Conservation (phyloP, 2,329 filamentous ascomycete species). For the Arthrobotrys megalospora region DNA sequence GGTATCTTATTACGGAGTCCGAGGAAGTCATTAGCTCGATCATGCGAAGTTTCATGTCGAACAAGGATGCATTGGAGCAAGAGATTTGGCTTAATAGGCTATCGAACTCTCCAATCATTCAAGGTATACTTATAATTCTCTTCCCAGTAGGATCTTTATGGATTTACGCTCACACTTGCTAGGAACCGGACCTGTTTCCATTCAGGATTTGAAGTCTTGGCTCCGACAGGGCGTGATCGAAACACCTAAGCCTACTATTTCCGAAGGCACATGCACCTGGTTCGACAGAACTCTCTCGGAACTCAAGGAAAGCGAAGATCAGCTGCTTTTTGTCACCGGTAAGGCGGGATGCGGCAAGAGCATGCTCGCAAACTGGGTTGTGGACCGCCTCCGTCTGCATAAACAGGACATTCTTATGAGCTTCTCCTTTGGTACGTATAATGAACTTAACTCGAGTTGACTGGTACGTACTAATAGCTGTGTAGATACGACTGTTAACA, state of each 20-base stretch:
- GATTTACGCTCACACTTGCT: neutral
- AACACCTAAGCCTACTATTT: slow-evolving; percentile 41
- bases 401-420: slow-evolving; percentile 46
- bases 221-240: slow-evolving; percentile 36
- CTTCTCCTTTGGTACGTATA: slow-evolving; percentile 42
- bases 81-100: slow-evolving; percentile 47
- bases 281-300: slow-evolving; percentile 49
- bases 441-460: neutral
- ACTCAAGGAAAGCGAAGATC: slow-evolving; percentile 53
- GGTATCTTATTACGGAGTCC: slow-evolving; percentile 26
- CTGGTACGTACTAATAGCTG: neutral
- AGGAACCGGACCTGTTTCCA: slow-evolving; percentile 38
- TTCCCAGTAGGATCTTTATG: neutral
- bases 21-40: slow-evolving; percentile 42
- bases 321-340: slow-evolving; percentile 36
- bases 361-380: slow-evolving; percentile 51
- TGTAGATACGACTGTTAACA: slow-evolving; percentile 14
- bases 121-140: slow-evolving; percentile 21
- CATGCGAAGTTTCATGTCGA: slow-evolving; percentile 32
- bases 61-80: slow-evolving; percentile 34
- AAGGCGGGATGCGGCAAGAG: slow-evolving; percentile 46
- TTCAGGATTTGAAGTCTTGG: slow-evolving; percentile 49
- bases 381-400: slow-evolving; percentile 40
- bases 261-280: slow-evolving; percentile 54
- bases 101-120: slow-evolving; percentile 41